Evolutionary conservation across 2,329 filamentous ascomycete genomes (phyloP), one percentile per base, ranked within the genome.

Genomic region (Rutstroemia sp.): DNA sequence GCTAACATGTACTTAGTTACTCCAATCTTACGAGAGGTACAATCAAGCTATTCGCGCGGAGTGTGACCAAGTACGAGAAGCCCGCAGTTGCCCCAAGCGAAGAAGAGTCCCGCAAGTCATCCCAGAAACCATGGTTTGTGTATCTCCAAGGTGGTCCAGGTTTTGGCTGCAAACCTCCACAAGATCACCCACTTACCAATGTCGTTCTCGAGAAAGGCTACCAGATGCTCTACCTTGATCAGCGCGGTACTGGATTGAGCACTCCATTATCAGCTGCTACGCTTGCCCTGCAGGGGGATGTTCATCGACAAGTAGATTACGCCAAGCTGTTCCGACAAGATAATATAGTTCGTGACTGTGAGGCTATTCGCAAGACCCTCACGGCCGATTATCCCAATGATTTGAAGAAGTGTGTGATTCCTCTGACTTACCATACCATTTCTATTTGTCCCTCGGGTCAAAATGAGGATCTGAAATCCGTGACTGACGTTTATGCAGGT

Each of bases 261-360:
- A 88, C 84, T 2, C 87, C 92, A 1, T 81, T 96, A 44, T 87
- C 87, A 1, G 83, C 88, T 8, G 81, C 80, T 8, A 90, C 86
- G 6, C 77, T 96, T 4, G 78, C 80, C 36, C 73, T 80, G 12
- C 78, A 84, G 40, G 87, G 86, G 5, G 79, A 81, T 57, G 74
- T 81, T 1, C 71, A 79, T 47, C 81, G 82, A 57, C 90, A 96
- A 71, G 87, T 87, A 6, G 80, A 84, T 53, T 95, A 96, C 65
- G 78, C 97, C 61, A 88, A 87, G 69, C 77, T 84, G 40, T 96
- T 96, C 75, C 83, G 92, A 44, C 91, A 92, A 36, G 92, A 96
- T 71, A 94, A 81, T 67, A 95, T 95, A 51, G 91, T 97, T 42
- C 83, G 82, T 48, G 92, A 97, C 67, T 89, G 87, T 61, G 92